phyloP scores from a whole-genome alignment of 176 grass and related monocot genomes.

The Oryza australiensis region DNA sequence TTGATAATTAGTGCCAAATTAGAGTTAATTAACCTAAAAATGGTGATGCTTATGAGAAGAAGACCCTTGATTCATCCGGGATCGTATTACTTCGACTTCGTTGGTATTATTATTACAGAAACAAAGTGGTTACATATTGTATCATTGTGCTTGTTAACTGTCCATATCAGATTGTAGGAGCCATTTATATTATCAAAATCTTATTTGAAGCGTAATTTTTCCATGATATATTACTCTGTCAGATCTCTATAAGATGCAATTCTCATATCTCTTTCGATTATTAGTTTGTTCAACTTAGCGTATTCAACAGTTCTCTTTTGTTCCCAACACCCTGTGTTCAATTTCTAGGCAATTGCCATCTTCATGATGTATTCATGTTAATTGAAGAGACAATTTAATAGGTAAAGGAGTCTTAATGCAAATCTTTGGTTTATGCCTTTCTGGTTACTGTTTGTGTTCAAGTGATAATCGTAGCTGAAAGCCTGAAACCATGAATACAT shows the following conservation, averaged over 20 bases:
- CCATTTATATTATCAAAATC: background rate
- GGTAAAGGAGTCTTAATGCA: background rate
- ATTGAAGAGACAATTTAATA: background rate
- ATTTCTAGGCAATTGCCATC: background rate
- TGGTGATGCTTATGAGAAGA: constrained; percentile 7
- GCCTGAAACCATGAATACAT: too few relatives aligned
- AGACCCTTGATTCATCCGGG: background rate
- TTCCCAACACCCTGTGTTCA: background rate
- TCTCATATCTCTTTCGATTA: background rate
- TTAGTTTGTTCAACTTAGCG: background rate
- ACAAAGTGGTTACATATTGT: background rate
- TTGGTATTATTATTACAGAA: background rate
- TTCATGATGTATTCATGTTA: background rate
- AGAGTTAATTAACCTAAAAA: constrained; percentile 1
- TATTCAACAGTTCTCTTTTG: background rate
- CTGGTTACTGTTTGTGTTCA: too few relatives aligned
- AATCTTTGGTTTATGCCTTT: background rate
- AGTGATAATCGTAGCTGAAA: too few relatives aligned
- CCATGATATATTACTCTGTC: background rate
- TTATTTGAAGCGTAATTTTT: background rate
- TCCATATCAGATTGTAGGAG: background rate
- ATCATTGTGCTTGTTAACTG: too few relatives aligned
- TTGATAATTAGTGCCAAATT: background rate
- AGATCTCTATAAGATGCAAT: background rate
- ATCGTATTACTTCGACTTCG: background rate